Conservation (phyloP, 1,139 yeast species). For the Saccharomyces hybrid region DNA sequence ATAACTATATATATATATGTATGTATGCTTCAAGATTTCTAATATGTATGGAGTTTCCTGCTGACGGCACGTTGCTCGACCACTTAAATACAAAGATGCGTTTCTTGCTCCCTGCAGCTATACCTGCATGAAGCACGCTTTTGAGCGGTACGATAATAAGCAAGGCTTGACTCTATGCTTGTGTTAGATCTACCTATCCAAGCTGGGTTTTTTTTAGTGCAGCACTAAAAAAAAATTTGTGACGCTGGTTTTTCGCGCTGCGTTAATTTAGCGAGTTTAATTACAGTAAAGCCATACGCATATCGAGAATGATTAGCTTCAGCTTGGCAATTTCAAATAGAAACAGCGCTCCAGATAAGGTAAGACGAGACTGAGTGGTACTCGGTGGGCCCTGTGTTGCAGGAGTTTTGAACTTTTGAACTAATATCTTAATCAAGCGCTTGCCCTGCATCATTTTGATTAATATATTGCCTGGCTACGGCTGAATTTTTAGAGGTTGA, state of each 20-base stretch:
- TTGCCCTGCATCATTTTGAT: background rate
- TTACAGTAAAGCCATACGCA: background rate
- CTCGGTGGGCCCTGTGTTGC: background rate
- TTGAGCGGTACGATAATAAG: background rate
- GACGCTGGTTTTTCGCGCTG: constrained; percentile 97
- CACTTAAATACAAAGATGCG: background rate
- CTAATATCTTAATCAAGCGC: background rate
- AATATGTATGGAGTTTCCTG: background rate
- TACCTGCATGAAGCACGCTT: background rate
- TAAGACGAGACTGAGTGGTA: background rate
- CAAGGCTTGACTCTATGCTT: background rate
- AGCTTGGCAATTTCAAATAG: background rate
- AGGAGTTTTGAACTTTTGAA: background rate
- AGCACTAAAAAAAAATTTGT: constrained; percentile 64
- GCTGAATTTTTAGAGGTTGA: too few species aligned
- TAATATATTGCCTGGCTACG: too few species aligned
- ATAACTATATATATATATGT: background rate
- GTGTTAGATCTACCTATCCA: background rate
- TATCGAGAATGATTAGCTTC: background rate
- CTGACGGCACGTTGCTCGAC: background rate
- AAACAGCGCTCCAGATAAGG: background rate
- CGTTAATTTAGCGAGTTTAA: background rate
- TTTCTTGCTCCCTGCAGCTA: background rate
- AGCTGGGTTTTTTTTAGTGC: background rate
- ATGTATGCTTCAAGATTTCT: background rate